Evolutionary conservation across 352 stramenopile species (phyloP).

Genomic region (Phytophthora podocarpi): DNA sequence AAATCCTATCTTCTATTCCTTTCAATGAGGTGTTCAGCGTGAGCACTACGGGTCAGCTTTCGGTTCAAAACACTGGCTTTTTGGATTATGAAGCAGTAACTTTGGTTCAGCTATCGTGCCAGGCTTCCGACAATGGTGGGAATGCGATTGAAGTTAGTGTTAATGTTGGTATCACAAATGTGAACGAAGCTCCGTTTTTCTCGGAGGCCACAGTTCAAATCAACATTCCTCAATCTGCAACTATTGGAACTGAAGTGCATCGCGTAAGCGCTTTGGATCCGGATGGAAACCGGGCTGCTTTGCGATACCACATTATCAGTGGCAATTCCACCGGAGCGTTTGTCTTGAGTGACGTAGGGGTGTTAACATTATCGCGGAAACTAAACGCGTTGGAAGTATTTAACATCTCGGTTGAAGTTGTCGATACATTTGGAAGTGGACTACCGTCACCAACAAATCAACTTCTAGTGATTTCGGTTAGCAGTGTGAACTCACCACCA

Average conservation of each 20-base stretch:
- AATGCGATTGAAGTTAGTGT: constrained; percentile 23
- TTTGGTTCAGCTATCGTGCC: constrained; percentile 16
- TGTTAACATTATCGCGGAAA: constrained; percentile 2
- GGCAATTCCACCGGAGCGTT: constrained; percentile 1
- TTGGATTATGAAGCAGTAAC: constrained; percentile 26
- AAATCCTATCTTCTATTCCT: constrained; percentile 12
- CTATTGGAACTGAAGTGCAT: constrained; percentile 11
- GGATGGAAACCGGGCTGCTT: constrained; percentile 5
- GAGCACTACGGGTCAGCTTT: constrained; percentile 12
- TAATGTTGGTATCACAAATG: constrained; percentile 15
- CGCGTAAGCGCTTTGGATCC: constrained; percentile 20
- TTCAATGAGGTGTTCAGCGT: constrained; percentile 12
- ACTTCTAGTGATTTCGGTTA: constrained; percentile 20
- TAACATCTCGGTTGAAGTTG: constrained; percentile 16
- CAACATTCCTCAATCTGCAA: constrained; percentile 17
- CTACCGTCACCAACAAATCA: constrained; percentile 17
- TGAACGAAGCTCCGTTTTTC: constrained; percentile 35
- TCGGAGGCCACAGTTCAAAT: not conserved
- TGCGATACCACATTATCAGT: constrained; percentile 23
- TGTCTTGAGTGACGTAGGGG: constrained; percentile 2
- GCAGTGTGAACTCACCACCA: constrained; percentile 27
- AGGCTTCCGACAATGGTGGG: constrained; percentile 15
- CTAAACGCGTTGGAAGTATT: constrained; percentile 13
- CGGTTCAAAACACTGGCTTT: constrained; percentile 8
- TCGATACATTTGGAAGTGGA: constrained; percentile 20